Base-by-base conservation (phyloP, 2,329 filamentous ascomycete genomes). In the Botryotinia globosa region DNA sequence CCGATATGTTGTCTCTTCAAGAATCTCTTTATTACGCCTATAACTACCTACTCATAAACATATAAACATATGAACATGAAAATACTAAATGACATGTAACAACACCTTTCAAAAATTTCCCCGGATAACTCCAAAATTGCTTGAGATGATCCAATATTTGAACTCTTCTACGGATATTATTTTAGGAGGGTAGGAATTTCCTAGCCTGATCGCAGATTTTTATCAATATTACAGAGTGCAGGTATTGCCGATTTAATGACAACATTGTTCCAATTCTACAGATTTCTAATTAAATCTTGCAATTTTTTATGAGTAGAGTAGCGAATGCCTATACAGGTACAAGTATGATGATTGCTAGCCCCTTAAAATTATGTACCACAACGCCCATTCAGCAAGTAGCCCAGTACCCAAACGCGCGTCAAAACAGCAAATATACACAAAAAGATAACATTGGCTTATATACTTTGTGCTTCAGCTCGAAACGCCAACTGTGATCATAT, bases 351-450 rank as follows among this genome's bases (percentile, higher is more conserved):
- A 54, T 66, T 34, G 54, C 34, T 39, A 16, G 56, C 39, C 32
- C 32, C 65, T 25, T 37, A 42, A 42, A 16, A 25, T 42, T 32
- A 18, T 25, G 56, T 10, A 67, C 6, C 51, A 67, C 29, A 42
- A 67, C n/a, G 48, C 48, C 34, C 25, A 39, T 51, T 12, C 45
- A 54, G 22, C 6, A 56, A 67, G 34, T 56, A 42, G 34, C n/a
- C 37, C 45, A 10, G 65, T 42, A 37, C 37, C 34, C 65, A 67
- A 67, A 67, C 65, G 65, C 65, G 65, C 65, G 65, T 48, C 48
- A 67, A 56, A 54, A 67, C 29, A 42, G 34, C 48, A 67, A 54
- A 56, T 20, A 67, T 56, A 22, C 48, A 67, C 65, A 42, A 48
- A 8, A 65, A 56, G 65, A 32, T 37, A 56, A 67, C 25, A 56